These are phyloP conservation scores for Phragmites australis DNA, from an alignment of 176 grass and related monocot species.

Conservation along the genomic window DNA sequence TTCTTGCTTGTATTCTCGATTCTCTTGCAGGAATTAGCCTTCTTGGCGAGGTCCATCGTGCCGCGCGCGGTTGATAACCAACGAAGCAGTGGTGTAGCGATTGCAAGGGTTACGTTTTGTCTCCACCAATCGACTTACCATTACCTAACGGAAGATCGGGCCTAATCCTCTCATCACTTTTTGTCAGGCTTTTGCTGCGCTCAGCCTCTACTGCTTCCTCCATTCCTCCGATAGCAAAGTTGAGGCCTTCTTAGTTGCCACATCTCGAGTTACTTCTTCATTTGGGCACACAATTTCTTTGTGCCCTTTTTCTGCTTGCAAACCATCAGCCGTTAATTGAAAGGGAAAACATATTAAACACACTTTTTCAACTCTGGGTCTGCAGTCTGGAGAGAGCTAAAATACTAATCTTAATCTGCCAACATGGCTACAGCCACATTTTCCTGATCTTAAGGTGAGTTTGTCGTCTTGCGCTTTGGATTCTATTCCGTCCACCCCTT, in stretches of 20 bases:
- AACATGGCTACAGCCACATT: neutral
- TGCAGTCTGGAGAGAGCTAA: neutral
- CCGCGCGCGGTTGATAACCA: too few relatives aligned
- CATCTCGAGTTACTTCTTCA: neutral
- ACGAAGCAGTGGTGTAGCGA: too few relatives aligned
- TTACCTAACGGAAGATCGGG: too few relatives aligned
- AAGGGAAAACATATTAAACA: neutral
- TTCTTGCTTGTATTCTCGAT: too few relatives aligned
- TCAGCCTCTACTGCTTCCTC: constrained; percentile 8
- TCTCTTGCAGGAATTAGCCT: too few relatives aligned
- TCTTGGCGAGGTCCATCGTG: too few relatives aligned
- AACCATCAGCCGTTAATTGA: neutral
- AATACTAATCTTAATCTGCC: neutral
- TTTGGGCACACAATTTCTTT: neutral
- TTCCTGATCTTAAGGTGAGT: too few relatives aligned
- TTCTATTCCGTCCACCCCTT: too few relatives aligned
- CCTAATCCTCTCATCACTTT: too few relatives aligned
- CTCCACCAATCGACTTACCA: too few relatives aligned
- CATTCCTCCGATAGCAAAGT: neutral
- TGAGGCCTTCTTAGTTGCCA: neutral
- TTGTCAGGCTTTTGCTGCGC: constrained; percentile 23
- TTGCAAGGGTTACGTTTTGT: too few relatives aligned
- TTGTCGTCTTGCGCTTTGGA: too few relatives aligned
- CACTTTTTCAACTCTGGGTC: neutral
- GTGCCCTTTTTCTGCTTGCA: neutral